Evolutionary conservation across 306 rosid genomes (phyloP).

Genomic region (Oemleria cerasiformis): DNA sequence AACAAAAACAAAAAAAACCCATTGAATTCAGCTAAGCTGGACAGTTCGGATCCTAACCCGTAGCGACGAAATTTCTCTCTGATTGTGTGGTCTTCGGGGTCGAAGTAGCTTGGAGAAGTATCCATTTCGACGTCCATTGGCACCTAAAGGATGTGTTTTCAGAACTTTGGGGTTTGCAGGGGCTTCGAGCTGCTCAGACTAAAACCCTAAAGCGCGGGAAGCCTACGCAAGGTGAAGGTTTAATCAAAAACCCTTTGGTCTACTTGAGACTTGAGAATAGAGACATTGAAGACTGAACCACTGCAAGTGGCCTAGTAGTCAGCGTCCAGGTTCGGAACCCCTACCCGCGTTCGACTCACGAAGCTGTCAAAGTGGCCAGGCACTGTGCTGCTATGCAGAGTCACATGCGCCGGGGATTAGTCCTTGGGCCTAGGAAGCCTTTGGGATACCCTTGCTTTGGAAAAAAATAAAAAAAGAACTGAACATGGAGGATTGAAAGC

Average conservation of each 20-base stretch:
- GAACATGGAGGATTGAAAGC: background rate
- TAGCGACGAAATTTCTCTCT: conserved; percentile 75
- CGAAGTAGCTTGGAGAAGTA: conserved; percentile 56
- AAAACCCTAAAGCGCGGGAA: conserved; percentile 54
- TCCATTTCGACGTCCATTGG: conserved; percentile 66
- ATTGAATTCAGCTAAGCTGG: background rate
- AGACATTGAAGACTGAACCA: background rate
- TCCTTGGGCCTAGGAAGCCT: too few relatives aligned
- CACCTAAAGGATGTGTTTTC: background rate
- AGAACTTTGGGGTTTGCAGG: background rate
- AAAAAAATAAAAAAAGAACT: too few relatives aligned
- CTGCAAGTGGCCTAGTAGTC: too few relatives aligned
- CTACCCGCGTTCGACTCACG: too few relatives aligned
- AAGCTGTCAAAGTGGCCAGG: too few relatives aligned
- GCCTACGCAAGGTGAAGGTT: background rate
- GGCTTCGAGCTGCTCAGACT: background rate
- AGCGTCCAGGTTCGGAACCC: too few relatives aligned
- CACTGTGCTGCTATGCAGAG: too few relatives aligned
- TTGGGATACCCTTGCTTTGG: too few relatives aligned
- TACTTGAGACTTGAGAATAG: background rate
- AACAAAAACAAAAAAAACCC: background rate
- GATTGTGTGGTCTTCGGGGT: conserved; percentile 65
- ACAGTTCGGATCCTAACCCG: conserved; percentile 41
- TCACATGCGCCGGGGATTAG: too few relatives aligned
- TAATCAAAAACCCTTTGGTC: background rate